Evolutionary conservation across 345 rosid species (phyloP).

Genomic region (Pugionium dolabratum): DNA sequence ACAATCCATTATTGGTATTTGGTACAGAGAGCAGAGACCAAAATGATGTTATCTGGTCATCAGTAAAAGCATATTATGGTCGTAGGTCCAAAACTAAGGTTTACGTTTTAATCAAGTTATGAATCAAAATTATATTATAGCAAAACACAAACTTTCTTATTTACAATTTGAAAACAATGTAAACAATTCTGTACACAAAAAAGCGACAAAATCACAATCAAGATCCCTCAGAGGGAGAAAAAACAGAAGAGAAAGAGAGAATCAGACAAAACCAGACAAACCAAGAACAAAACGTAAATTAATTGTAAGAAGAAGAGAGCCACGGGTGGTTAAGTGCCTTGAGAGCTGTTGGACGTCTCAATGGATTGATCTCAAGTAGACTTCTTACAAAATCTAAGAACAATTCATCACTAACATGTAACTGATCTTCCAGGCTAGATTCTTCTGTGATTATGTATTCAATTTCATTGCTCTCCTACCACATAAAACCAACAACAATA

Average conservation of each 20-base stretch:
- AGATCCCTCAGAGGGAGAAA: neutral
- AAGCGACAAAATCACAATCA: conserved; percentile 10
- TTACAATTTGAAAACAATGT: conserved; percentile 29
- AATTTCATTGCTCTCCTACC: conserved; percentile 71
- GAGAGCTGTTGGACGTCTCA: conserved; percentile 71
- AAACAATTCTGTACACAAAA: conserved; percentile 24
- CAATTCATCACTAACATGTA: conserved; percentile 54
- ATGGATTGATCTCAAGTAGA: conserved; percentile 80
- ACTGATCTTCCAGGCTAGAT: conserved; percentile 61
- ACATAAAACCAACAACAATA: conserved; percentile 19
- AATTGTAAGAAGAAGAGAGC: conserved; percentile 54
- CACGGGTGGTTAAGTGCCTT: conserved; percentile 88
- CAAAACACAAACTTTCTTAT: conserved; percentile 5
- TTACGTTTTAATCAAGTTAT: too few species aligned
- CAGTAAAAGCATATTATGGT: too few species aligned
- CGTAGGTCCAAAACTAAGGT: conserved; percentile 14
- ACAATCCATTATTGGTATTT: too few species aligned
- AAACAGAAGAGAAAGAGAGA: conserved; percentile 14
- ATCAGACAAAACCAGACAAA: conserved; percentile 15
- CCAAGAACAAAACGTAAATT: conserved; percentile 23
- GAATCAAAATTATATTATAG: too few species aligned
- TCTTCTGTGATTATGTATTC: conserved; percentile 80
- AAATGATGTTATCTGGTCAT: too few species aligned
- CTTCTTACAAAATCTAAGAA: conserved; percentile 63
- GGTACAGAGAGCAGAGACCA: too few species aligned